These are phyloP conservation scores for Gonium pectorale DNA, from an alignment of 139 green algal species.

Conservation along the genomic window DNA sequence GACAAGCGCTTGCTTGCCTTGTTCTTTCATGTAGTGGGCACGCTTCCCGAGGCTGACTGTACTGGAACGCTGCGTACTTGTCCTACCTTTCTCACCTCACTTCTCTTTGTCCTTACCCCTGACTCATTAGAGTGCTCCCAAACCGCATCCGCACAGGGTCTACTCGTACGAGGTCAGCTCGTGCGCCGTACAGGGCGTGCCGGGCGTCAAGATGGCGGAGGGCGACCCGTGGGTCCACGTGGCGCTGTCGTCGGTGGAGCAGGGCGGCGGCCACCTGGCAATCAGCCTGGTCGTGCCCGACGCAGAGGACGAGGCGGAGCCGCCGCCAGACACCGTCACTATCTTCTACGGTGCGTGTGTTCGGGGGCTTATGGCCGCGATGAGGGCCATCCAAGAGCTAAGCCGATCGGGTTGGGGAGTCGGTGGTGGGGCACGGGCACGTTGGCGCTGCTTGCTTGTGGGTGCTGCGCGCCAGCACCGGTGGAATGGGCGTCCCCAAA, in stretches of 20 bases:
- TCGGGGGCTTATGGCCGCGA: too few species aligned
- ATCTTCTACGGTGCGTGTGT: conserved; percentile 22
- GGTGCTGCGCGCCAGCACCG: too few species aligned
- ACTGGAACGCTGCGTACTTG: too few species aligned
- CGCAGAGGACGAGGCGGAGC: background rate
- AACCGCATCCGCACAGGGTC: background rate
- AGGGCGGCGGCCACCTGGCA: conserved; percentile 21
- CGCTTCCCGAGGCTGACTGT: too few species aligned
- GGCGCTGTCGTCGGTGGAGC: background rate
- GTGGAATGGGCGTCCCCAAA: too few species aligned
- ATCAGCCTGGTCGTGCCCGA: background rate
- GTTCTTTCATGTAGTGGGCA: too few species aligned
- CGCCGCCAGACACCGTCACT: background rate
- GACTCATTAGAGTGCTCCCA: background rate
- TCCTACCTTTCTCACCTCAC: background rate
- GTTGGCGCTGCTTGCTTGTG: too few species aligned
- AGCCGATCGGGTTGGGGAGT: too few species aligned
- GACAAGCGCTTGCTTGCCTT: too few species aligned
- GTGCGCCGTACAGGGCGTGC: background rate
- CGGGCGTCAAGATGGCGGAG: background rate
- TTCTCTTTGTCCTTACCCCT: background rate
- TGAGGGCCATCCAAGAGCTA: too few species aligned
- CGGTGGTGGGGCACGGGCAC: too few species aligned
- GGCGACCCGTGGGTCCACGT: conserved; percentile 26
- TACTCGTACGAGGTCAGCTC: background rate